Conservation (phyloP, 805 yeast genomes). For the Starmerella potacharoeniae region DNA sequence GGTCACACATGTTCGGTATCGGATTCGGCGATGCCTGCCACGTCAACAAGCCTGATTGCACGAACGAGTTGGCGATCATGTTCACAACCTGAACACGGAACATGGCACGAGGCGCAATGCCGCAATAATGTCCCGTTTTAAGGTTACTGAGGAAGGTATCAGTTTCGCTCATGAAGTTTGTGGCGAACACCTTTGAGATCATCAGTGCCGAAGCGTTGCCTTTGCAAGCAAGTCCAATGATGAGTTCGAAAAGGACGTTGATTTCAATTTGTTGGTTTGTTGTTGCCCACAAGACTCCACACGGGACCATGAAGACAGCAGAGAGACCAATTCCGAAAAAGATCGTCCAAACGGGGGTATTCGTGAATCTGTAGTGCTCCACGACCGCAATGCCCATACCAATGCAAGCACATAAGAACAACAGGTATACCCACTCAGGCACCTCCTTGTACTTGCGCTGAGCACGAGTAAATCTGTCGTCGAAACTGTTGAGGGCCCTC, state of each 20-base stretch:
- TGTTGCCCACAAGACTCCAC: slow-evolving; percentile 37
- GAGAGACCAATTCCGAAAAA: slow-evolving; percentile 42
- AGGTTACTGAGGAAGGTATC: slow-evolving; percentile 44
- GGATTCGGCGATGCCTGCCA: slow-evolving; percentile 28
- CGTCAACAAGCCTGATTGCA: slow-evolving; percentile 28
- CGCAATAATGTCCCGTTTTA: slow-evolving; percentile 46
- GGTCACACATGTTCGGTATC: slow-evolving; percentile 29
- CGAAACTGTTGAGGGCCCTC: slow-evolving; percentile 26
- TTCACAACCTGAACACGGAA: slow-evolving; percentile 38
- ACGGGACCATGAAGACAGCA: slow-evolving; percentile 40
- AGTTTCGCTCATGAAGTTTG: slow-evolving; percentile 53
- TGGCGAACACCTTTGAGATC: slow-evolving; percentile 42
- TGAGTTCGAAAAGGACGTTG: slow-evolving; percentile 39
- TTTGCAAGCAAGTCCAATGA: slow-evolving; percentile 47
- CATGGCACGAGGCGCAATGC: slow-evolving; percentile 47
- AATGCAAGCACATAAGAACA: slow-evolving; percentile 33
- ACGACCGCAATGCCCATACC: slow-evolving; percentile 38
- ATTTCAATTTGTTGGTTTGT: slow-evolving; percentile 41
- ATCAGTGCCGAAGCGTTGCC: slow-evolving; percentile 45
- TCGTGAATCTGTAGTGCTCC: slow-evolving; percentile 25
- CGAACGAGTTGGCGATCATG: slow-evolving; percentile 22
- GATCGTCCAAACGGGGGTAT: slow-evolving; percentile 27
- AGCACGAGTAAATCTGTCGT: slow-evolving; percentile 49
- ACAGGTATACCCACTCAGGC: slow-evolving; percentile 34
- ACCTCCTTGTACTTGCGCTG: slow-evolving; percentile 49